phyloP scores from a whole-genome alignment of 176 grass and related monocot species.

The Triticum turgidum region DNA sequence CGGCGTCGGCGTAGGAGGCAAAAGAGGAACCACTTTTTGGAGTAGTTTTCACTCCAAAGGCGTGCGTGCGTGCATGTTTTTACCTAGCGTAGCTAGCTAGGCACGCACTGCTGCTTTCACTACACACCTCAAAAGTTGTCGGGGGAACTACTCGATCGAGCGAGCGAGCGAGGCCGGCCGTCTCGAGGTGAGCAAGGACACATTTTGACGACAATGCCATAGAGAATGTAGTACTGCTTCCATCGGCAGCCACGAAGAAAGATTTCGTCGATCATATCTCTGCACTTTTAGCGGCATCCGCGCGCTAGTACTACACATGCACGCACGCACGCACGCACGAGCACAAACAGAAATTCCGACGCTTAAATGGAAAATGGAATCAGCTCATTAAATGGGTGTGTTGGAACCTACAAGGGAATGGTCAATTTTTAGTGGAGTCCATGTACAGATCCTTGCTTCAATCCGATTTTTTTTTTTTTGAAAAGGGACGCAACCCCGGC shows the following conservation, averaged over 20 bases:
- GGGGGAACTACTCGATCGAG: slow-evolving; percentile 25
- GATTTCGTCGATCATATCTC: not conserved
- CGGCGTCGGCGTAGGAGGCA: not conserved
- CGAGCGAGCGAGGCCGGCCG: not conserved
- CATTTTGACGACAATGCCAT: not conserved
- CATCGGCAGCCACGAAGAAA: not conserved
- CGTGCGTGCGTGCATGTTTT: not conserved
- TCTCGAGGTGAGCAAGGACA: not conserved
- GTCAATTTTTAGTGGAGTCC: too few species aligned
- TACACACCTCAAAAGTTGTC: not conserved
- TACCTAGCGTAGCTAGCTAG: not conserved
- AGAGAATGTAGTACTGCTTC: not conserved
- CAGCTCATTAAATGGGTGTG: too few species aligned
- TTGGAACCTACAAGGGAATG: too few species aligned
- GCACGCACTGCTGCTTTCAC: not conserved
- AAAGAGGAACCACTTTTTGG: slow-evolving; percentile 13
- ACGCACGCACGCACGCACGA: not conserved
- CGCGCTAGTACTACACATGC: not conserved
- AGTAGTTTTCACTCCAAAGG: slow-evolving; percentile 1
- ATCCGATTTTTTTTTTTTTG: too few species aligned
- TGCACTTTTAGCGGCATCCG: not conserved
- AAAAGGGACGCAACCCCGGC: too few species aligned
- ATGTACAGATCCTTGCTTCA: too few species aligned
- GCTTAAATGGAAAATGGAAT: too few species aligned
- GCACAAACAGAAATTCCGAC: not conserved